These are phyloP conservation scores for Encephalitozoon hellem DNA, from an alignment of 371 early-diverging fungal genomes.

Conservation along the genomic window DNA sequence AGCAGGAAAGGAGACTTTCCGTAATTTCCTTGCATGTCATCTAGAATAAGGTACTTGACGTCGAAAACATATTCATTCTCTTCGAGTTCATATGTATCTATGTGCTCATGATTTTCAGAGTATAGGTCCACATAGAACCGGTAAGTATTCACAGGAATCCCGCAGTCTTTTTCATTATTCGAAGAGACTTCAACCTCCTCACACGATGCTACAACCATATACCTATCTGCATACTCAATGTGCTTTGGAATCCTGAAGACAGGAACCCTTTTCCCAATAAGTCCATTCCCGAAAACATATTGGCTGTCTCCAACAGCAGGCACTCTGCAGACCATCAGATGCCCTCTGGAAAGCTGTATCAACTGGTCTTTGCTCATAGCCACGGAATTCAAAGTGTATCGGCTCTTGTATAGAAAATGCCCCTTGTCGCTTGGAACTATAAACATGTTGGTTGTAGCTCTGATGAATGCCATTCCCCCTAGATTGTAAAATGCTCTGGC, in stretches of 20 bases:
- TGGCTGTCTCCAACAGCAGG: neutral
- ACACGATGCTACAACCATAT: conserved; percentile 4
- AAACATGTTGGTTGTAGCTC: neutral
- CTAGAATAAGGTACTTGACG: conserved; percentile 36
- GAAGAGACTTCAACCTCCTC: neutral
- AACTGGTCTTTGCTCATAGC: neutral
- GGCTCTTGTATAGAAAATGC: neutral
- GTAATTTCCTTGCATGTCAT: conserved; percentile 38
- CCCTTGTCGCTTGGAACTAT: neutral
- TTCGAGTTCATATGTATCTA: conserved; percentile 34
- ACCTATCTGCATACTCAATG: conserved; percentile 13
- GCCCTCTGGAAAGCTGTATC: neutral
- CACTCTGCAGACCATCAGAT: neutral
- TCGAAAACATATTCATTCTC: conserved; percentile 44
- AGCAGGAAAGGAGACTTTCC: conserved; percentile 45
- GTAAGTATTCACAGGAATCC: conserved; percentile 2
- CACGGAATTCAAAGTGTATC: neutral
- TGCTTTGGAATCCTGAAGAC: neutral
- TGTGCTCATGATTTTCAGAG: neutral
- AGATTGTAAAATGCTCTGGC: neutral
- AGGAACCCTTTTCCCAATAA: neutral
- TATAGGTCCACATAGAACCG: conserved; percentile 16
- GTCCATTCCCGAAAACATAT: neutral
- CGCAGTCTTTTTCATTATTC: neutral
- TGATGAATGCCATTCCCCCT: neutral